A percentile compares a stretch with the other conserved stretches of the same genome.
These are phyloP conservation scores for Xerocomus cyaneibrunnescens DNA, from an alignment of 1,284 basidiomycete species.

Conservation along the genomic window DNA sequence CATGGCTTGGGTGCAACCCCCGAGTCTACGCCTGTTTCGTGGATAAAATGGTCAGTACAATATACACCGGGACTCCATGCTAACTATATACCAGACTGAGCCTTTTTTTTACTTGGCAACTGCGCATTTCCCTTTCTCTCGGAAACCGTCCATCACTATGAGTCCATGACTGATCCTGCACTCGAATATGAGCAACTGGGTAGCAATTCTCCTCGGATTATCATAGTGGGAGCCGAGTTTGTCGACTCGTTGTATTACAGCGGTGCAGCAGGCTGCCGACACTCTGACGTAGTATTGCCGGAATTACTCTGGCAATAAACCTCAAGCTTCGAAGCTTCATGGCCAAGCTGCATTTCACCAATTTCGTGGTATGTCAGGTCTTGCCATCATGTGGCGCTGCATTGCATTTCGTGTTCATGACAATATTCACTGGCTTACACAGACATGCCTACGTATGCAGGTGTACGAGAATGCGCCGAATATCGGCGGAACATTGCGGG, in stretches of 20 bases:
- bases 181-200: too few relatives aligned
- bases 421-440: background rate
- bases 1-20: too few relatives aligned
- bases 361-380: constrained; percentile 15
- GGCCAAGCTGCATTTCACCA: constrained; percentile 20
- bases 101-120: background rate
- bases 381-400: constrained; percentile 3
- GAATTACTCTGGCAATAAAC: background rate
- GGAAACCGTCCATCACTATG: background rate
- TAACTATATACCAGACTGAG: too few relatives aligned
- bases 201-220: background rate
- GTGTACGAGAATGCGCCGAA: background rate
- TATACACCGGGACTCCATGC: too few relatives aligned
- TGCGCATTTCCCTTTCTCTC: background rate
- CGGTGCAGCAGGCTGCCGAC: background rate
- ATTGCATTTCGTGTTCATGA: background rate
- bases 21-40: too few relatives aligned
- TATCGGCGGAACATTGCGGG: background rate
- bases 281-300: background rate
- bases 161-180: background rate
- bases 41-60: too few relatives aligned
- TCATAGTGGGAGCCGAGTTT: background rate
- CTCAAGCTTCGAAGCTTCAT: constrained; percentile 8
- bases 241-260: background rate
- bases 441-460: background rate